Percentiles rank a stretch among this genome's conserved stretches.
Evolutionary conservation across 306 rosid species (phyloP).

Genomic region (Sindora glabra): DNA sequence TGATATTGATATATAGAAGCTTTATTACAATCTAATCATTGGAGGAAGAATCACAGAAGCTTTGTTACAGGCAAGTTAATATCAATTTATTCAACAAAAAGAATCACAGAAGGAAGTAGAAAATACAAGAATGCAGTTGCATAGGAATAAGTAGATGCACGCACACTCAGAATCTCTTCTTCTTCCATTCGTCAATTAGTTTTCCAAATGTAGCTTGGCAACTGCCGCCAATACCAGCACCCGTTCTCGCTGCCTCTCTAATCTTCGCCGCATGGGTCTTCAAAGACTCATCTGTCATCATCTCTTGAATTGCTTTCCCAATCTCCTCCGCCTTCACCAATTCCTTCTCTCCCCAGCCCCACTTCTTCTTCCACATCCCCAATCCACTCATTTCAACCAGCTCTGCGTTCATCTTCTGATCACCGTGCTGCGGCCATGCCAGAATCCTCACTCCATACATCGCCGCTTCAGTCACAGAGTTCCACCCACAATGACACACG

Average conservation of each 20-base stretch:
- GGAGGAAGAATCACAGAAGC: too few species aligned
- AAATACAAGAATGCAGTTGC: too few species aligned
- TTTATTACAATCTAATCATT: too few species aligned
- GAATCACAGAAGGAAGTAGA: too few species aligned
- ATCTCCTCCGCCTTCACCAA: constrained; percentile 43
- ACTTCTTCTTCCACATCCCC: constrained; percentile 42
- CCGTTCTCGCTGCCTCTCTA: constrained; percentile 27
- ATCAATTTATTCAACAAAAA: too few species aligned
- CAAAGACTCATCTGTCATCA: constrained; percentile 33
- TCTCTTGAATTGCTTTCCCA: constrained; percentile 37
- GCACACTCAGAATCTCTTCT: too few species aligned
- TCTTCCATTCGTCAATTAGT: constrained; percentile 22
- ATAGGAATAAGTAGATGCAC: too few species aligned
- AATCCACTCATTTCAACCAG: constrained; percentile 32
- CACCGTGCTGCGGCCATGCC: constrained; percentile 56
- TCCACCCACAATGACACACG: constrained; percentile 58
- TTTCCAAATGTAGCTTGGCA: constrained; percentile 6
- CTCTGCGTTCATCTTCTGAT: constrained; percentile 48
- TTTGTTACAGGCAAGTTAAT: too few species aligned
- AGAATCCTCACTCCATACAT: constrained; percentile 38
- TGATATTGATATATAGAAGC: too few species aligned
- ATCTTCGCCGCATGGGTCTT: constrained; percentile 13
- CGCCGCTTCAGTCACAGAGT: constrained; percentile 41
- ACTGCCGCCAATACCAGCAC: constrained; percentile 25
- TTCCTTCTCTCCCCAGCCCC: constrained; percentile 46